Conservation (phyloP, 2,329 filamentous ascomycete species). For the Chlorencoelia australis region DNA sequence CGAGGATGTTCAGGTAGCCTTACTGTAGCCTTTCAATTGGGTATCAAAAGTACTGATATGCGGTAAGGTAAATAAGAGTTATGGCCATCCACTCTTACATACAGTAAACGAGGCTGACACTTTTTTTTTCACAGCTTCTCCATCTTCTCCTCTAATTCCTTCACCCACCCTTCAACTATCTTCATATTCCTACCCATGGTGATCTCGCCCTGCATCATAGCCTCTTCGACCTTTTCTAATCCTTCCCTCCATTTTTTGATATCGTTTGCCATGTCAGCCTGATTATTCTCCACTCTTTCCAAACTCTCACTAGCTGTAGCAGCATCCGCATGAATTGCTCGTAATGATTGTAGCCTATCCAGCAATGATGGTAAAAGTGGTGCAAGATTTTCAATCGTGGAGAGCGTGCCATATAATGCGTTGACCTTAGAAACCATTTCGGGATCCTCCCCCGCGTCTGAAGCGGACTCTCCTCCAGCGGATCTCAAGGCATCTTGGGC, state of each 20-base stretch:
- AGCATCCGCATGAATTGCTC: conserved; percentile 78
- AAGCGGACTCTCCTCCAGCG: conserved; percentile 27
- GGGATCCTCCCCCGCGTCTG: conserved; percentile 42
- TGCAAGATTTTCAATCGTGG: conserved; percentile 77
- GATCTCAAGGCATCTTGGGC: conserved; percentile 48
- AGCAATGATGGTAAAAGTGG: conserved; percentile 79
- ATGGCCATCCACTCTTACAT: too few relatives aligned
- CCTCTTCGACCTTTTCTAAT: conserved; percentile 65
- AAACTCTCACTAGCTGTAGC: conserved; percentile 71
- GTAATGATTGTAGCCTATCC: conserved; percentile 73
- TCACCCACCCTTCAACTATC: conserved; percentile 82
- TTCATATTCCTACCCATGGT: conserved; percentile 71
- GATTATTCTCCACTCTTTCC: conserved; percentile 65
- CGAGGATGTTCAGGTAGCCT: too few relatives aligned
- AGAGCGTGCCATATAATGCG: conserved; percentile 77
- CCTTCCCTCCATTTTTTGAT: conserved; percentile 80
- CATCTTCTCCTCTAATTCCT: conserved; percentile 72
- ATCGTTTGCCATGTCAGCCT: conserved; percentile 73
- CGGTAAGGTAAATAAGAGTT: too few relatives aligned
- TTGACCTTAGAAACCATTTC: conserved; percentile 84
- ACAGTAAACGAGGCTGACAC: background rate
- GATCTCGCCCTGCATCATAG: conserved; percentile 58
- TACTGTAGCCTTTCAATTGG: conserved; percentile 7
- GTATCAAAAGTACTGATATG: too few relatives aligned
- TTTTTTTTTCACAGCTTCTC: conserved; percentile 32